These are phyloP conservation scores for Solanum arcanum DNA, from an alignment of 257 asterid species.

Conservation along the genomic window DNA sequence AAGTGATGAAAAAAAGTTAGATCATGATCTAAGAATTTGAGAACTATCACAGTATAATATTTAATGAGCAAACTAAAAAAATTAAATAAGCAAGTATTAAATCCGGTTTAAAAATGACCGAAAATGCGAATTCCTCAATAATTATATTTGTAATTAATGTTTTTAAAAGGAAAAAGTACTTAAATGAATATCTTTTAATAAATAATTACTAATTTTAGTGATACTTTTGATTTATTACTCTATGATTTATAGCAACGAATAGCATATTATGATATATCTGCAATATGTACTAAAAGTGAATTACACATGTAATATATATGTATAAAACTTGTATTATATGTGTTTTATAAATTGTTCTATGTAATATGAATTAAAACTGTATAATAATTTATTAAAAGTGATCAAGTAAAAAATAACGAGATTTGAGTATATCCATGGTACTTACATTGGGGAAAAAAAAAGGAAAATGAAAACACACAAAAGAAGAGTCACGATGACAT, in stretches of 20 bases:
- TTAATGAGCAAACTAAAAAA: background rate
- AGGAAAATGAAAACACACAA: background rate
- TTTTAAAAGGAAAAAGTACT: too few relatives aligned
- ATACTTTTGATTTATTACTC: too few relatives aligned
- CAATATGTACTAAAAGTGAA: too few relatives aligned
- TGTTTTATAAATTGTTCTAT: too few relatives aligned
- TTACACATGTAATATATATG: too few relatives aligned
- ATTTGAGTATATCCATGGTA: background rate
- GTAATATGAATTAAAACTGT: too few relatives aligned
- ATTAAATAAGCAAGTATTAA: background rate
- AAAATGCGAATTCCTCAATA: background rate
- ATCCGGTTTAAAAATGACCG: background rate
- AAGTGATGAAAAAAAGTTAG: background rate
- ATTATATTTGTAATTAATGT: background rate
- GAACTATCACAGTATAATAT: background rate
- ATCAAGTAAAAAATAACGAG: background rate
- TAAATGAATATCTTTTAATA: too few relatives aligned
- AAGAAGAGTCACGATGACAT: background rate
- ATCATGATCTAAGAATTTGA: background rate
- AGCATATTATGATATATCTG: too few relatives aligned
- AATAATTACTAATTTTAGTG: too few relatives aligned
- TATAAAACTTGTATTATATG: too few relatives aligned
- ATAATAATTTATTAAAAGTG: too few relatives aligned
- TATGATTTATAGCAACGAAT: too few relatives aligned
- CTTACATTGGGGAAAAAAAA: background rate